Evolutionary conservation across 352 stramenopile genomes (phyloP).

Genomic region (Blastocystis hominis): DNA sequence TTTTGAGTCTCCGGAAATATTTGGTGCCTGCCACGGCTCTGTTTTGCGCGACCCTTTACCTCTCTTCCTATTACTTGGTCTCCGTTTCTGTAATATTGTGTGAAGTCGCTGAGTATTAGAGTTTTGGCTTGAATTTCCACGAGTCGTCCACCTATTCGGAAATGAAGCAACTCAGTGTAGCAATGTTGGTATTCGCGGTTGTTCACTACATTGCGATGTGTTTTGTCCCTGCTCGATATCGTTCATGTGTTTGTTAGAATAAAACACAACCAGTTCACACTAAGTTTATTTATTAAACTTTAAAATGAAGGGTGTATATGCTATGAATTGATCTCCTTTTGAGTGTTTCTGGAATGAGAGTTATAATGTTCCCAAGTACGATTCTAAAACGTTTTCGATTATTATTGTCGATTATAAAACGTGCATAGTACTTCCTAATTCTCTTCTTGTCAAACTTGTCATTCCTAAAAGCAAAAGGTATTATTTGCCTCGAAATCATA

Average conservation of each 20-base stretch:
- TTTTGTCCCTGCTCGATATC: not conserved
- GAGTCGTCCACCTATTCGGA: not conserved
- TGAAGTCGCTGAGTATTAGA: not conserved
- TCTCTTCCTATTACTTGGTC: slow-evolving; percentile 8
- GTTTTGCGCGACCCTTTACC: not conserved
- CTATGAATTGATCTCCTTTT: too few species aligned
- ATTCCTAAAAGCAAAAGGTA: too few species aligned
- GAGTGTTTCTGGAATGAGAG: too few species aligned
- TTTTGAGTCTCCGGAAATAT: not conserved
- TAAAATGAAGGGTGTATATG: too few species aligned
- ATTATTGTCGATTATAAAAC: too few species aligned
- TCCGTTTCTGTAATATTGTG: not conserved
- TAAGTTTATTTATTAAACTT: too few species aligned
- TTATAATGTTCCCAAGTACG: too few species aligned
- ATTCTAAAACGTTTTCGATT: too few species aligned
- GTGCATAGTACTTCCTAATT: too few species aligned
- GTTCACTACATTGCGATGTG: slow-evolving; percentile 7
- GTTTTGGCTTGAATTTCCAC: not conserved
- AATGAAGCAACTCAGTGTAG: not conserved
- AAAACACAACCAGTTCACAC: too few species aligned
- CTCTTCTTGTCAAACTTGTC: too few species aligned
- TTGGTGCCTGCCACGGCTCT: not conserved
- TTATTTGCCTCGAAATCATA: too few species aligned
- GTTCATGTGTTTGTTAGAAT: slow-evolving; percentile 7
- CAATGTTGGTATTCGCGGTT: not conserved